phyloP scores from a whole-genome alignment of 179 eudicot genomes.

The Monotropa hypopitys region DNA sequence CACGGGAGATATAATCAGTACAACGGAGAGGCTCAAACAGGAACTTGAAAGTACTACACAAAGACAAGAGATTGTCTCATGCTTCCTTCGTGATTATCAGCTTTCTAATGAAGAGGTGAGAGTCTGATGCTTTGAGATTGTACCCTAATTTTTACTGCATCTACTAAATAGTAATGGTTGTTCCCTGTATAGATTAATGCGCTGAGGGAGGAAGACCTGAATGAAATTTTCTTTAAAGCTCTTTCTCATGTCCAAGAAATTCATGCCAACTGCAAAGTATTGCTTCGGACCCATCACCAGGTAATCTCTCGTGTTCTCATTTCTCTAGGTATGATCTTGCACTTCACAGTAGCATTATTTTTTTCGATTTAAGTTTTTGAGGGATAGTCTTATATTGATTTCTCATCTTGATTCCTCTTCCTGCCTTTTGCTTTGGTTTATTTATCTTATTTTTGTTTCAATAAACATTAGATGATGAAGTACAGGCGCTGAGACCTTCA shows the following conservation, averaged over 20 bases:
- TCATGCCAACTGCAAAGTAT: conserved; percentile 91
- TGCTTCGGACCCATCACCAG: conserved; percentile 96
- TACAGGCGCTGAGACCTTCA: background rate
- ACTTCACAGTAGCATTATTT: background rate
- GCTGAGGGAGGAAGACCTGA: conserved; percentile 82
- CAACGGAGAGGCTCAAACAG: conserved; percentile 89
- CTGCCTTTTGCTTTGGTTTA: background rate
- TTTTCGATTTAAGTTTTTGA: background rate
- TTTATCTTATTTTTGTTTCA: background rate
- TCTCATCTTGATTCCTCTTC: background rate
- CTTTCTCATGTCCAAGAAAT: conserved; percentile 95
- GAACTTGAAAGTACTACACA: conserved; percentile 87
- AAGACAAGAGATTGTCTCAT: conserved; percentile 87
- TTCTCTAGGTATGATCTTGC: background rate
- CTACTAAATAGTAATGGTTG: conserved; percentile 9
- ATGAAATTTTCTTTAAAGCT: conserved; percentile 84
- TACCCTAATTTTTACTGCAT: background rate
- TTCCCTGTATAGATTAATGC: conserved; percentile 59
- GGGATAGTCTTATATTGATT: background rate
- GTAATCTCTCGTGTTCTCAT: conserved; percentile 25
- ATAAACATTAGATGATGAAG: background rate
- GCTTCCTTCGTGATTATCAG: conserved; percentile 92
- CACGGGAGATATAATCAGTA: conserved; percentile 92
- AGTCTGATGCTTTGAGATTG: background rate
- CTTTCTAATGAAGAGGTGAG: conserved; percentile 90